Evolutionary conservation across 495 filamentous ascomycete species (phyloP), one percentile per base, ranked within the genome.

Genomic region (Terfezia boudieri): DNA sequence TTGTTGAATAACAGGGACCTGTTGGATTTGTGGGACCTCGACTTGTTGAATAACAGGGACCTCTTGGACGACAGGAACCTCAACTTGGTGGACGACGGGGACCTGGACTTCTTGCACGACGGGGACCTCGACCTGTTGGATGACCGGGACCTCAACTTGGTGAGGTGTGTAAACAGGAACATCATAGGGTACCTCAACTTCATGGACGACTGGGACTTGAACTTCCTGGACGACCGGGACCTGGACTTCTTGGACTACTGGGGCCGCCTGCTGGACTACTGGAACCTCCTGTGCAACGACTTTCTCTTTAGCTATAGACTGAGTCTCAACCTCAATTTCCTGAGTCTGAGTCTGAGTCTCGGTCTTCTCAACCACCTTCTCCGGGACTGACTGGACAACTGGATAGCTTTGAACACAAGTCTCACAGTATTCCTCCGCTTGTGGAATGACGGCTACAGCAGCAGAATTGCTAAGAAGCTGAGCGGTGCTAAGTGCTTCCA

Each of bases 271-370:
- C 17, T 46, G 41, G 17, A 46, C 17, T 2, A 46, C 41, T 46
- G 41, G 41, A 14, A 14, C 16, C 76, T 82, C 53, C 81, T 77
- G 67, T 82, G 79, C 71, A 83, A 82, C 61, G 75, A 73, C 51
- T 20, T 46, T 20, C 8, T 46, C 41, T 8, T 46, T 46, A 20
- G 17, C 41, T 14, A 46, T 4, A 20, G 41, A 4, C 14, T 14
- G 4, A 8, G 41, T 46, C 12, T 14, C 17, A 46, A 46, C 41
- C 41, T 46, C 41, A 46, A 20, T 46, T 8, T 46, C 41, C 14
- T 14, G 14, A 14, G 17, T 20, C 12, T 14, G 14, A 9, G 41
- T 20, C 41, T 46, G 41, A 2, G 17, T 20, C 17, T 46, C 41
- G 17, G 8, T 9, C 14, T 46, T 46, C 41, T 46, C 41, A 20